These are phyloP conservation scores for Jackrogersella multiformis DNA, from an alignment of 495 filamentous ascomycete genomes.

Conservation along the genomic window DNA sequence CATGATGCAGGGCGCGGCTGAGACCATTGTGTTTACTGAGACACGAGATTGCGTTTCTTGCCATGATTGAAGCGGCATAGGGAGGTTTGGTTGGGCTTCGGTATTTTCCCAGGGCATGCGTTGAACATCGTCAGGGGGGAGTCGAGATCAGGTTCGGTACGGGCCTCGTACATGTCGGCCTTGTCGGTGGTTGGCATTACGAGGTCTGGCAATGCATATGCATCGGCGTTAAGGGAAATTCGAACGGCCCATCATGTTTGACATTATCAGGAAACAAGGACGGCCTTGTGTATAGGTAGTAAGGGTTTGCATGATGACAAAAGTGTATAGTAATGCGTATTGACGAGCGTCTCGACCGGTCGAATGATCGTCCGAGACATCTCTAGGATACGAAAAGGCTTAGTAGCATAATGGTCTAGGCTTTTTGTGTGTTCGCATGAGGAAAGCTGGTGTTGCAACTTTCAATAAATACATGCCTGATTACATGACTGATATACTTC, in stretches of 20 bases:
- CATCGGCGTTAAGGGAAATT: slow-evolving; percentile 38
- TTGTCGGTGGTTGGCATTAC: slow-evolving; percentile 18
- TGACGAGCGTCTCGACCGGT: slow-evolving; percentile 12
- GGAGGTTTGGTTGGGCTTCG: slow-evolving; percentile 22
- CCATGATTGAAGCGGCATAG: slow-evolving; percentile 22
- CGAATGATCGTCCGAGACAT: slow-evolving; percentile 1
- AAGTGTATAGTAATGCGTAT: slow-evolving; percentile 40
- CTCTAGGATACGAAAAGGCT: slow-evolving; percentile 12
- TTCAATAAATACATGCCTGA: too few relatives aligned
- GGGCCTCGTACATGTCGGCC: slow-evolving; percentile 8
- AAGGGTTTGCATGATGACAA: slow-evolving; percentile 35
- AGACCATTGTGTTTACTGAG: slow-evolving; percentile 20
- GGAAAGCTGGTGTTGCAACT: neutral
- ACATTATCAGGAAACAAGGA: slow-evolving; percentile 18
- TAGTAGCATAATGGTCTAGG: slow-evolving; percentile 9
- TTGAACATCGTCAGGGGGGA: slow-evolving; percentile 14
- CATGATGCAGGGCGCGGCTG: slow-evolving; percentile 40
- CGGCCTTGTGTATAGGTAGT: slow-evolving; percentile 38
- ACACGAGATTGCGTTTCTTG: slow-evolving; percentile 14
- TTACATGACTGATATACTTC: too few relatives aligned
- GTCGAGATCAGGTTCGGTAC: slow-evolving; percentile 18
- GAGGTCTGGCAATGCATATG: slow-evolving; percentile 36
- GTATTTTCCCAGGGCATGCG: slow-evolving; percentile 24
- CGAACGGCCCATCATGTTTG: slow-evolving; percentile 13
- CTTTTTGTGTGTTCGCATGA: neutral